Evolutionary conservation across 2,329 filamentous ascomycete species (phyloP).

Genomic region (Aspergillus clavatus): DNA sequence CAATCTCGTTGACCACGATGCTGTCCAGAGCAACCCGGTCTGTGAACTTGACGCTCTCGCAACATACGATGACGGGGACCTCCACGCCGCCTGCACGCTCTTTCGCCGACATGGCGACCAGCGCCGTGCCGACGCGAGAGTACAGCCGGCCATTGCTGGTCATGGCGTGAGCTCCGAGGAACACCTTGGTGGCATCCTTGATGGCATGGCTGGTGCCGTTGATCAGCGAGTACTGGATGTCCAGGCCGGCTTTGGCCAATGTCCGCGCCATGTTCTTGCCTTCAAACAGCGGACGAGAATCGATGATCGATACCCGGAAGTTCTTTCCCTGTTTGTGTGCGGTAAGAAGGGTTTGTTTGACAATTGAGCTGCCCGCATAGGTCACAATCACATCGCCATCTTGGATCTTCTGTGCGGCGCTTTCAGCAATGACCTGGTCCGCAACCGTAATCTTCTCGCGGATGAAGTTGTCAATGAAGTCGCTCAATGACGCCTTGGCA

Average conservation of each 20-base stretch:
- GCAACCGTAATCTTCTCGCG: constrained; percentile 84
- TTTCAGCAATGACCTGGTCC: constrained; percentile 76
- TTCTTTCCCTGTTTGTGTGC: constrained; percentile 65
- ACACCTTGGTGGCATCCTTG: constrained; percentile 64
- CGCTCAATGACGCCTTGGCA: constrained; percentile 72
- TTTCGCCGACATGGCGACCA: constrained; percentile 77
- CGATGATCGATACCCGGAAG: constrained; percentile 81
- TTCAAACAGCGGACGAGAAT: constrained; percentile 67
- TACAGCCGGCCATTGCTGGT: constrained; percentile 92
- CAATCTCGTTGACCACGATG: constrained; percentile 91
- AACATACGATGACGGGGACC: constrained; percentile 80
- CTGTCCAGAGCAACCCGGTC: constrained; percentile 85
- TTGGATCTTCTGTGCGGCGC: constrained; percentile 68
- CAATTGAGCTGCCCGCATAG: constrained; percentile 78
- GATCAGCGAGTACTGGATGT: constrained; percentile 76
- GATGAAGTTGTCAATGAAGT: constrained; percentile 83
- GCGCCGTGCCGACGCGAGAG: constrained; percentile 78
- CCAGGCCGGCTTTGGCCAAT: constrained; percentile 64
- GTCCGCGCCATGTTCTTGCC: constrained; percentile 66
- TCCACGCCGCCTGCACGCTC: constrained; percentile 53
- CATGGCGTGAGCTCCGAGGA: constrained; percentile 89
- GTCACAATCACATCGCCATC: constrained; percentile 80
- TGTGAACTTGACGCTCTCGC: constrained; percentile 93
- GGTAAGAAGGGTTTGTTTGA: constrained; percentile 73
- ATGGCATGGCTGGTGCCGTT: constrained; percentile 72